Evolutionary conservation across 139 green algal genomes (phyloP).

Genomic region (Chlamydomonas eustigma): DNA sequence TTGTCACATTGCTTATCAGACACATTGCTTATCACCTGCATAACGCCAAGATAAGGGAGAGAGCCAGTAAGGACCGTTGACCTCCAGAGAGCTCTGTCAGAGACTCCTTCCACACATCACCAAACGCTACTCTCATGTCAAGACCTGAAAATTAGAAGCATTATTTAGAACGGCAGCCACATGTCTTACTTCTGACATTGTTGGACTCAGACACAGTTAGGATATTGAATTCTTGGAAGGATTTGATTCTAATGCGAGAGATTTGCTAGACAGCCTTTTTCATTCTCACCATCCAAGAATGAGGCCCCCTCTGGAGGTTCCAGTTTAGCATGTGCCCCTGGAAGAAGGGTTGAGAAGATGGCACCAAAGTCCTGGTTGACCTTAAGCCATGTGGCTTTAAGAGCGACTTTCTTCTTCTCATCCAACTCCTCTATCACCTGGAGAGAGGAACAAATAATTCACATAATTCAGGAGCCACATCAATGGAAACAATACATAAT

Average conservation of each 20-base stretch:
- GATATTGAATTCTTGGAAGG: too few species aligned
- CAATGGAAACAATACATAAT: too few species aligned
- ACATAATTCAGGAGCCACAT: too few species aligned
- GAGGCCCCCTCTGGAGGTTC: conserved; percentile 77
- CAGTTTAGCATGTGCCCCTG: conserved; percentile 88
- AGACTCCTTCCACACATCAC: conserved; percentile 94
- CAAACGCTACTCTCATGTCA: conserved; percentile 94
- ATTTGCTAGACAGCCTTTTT: too few species aligned
- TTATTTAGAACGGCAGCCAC: too few species aligned
- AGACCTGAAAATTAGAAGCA: conserved; percentile 64
- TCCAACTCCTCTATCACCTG: conserved; percentile 89
- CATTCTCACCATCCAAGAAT: conserved; percentile 70
- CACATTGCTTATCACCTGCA: too few species aligned
- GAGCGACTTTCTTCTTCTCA: conserved; percentile 86
- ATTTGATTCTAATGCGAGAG: too few species aligned
- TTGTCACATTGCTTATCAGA: too few species aligned
- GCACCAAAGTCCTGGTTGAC: conserved; percentile 87
- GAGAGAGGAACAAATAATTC: too few species aligned
- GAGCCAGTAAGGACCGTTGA: conserved; percentile 91
- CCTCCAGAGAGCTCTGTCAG: conserved; percentile 94
- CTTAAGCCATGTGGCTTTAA: conserved; percentile 89
- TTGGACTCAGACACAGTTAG: too few species aligned
- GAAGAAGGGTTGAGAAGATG: conserved; percentile 97
- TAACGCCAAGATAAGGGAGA: conserved; percentile 92
- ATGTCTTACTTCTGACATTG: too few species aligned